A percentile compares a stretch with the other conserved stretches of the same genome.
phyloP scores from a whole-genome alignment of 2,329 filamentous ascomycete species.

The Cladosporium sp. region DNA sequence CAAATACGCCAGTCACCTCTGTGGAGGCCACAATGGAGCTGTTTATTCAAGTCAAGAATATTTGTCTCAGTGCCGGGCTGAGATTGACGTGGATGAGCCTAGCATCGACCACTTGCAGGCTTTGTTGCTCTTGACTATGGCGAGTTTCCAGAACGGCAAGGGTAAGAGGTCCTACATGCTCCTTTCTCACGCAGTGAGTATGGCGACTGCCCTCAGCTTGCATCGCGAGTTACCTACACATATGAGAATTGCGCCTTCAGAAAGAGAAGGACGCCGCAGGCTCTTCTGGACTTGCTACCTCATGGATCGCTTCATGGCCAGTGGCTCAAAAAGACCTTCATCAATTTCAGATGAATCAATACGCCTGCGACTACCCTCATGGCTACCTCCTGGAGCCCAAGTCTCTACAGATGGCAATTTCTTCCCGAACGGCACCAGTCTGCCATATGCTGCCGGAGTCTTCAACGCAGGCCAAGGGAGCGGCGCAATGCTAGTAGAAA shows the following conservation, averaged over 20 bases:
- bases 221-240: conserved; percentile 71
- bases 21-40: conserved; percentile 66
- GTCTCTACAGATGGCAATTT: conserved; percentile 73
- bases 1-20: conserved; percentile 68
- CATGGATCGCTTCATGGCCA: conserved; percentile 79
- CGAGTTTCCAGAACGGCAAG: conserved; percentile 74
- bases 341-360: conserved; percentile 76
- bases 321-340: conserved; percentile 79
- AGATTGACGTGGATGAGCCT: conserved; percentile 77
- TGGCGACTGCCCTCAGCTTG: conserved; percentile 79
- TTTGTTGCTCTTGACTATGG: conserved; percentile 71
- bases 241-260: conserved; percentile 62
- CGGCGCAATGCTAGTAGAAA: conserved; percentile 80
- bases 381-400: conserved; percentile 57
- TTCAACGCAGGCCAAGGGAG: conserved; percentile 71
- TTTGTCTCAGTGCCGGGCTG: conserved; percentile 65
- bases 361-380: conserved; percentile 69
- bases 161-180: conserved; percentile 88
- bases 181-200: conserved; percentile 74
- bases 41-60: conserved; percentile 71
- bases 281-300: conserved; percentile 89
- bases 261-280: conserved; percentile 74
- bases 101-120: conserved; percentile 76
- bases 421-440: conserved; percentile 76
- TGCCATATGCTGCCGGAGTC: conserved; percentile 47